These are phyloP conservation scores for Fusarium torreyae DNA, from an alignment of 2,329 filamentous ascomycete genomes.

Conservation along the genomic window DNA sequence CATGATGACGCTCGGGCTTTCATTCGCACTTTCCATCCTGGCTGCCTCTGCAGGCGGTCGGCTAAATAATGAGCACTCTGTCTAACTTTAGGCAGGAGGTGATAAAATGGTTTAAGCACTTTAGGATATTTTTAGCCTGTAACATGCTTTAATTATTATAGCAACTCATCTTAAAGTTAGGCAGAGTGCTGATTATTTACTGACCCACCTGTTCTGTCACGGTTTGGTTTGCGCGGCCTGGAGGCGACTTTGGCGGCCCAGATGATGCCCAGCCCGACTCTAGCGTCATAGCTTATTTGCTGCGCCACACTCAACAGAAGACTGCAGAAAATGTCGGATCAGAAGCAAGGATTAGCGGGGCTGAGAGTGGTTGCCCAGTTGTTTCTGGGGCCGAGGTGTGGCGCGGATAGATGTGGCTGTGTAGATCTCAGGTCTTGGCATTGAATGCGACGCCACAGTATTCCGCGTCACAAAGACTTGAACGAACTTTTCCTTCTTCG, in stretches of 20 bases:
- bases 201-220: too few relatives aligned
- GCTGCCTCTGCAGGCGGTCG: too few relatives aligned
- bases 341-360: not conserved
- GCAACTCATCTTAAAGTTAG: too few relatives aligned
- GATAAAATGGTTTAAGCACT: too few relatives aligned
- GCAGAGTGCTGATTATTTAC: too few relatives aligned
- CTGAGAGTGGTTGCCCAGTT: not conserved
- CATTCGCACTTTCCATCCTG: too few relatives aligned
- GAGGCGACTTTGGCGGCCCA: slow-evolving; percentile 25
- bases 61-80: too few relatives aligned
- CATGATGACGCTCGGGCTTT: slow-evolving; percentile 36
- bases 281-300: slow-evolving; percentile 22
- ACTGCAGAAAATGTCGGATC: not conserved
- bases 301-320: slow-evolving; percentile 37
- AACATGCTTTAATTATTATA: too few relatives aligned
- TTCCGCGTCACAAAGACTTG: not conserved
- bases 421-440: not conserved
- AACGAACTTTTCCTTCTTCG: not conserved
- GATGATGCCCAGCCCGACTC: slow-evolving; percentile 23
- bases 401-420: not conserved
- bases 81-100: too few relatives aligned
- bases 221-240: not conserved
- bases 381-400: not conserved
- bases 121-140: too few relatives aligned
- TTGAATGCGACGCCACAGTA: not conserved